A percentile compares a stretch with the other conserved stretches of the same genome.
phyloP scores from a whole-genome alignment of 2,329 filamentous ascomycete genomes.

The Amylocarpus encephaloides region DNA sequence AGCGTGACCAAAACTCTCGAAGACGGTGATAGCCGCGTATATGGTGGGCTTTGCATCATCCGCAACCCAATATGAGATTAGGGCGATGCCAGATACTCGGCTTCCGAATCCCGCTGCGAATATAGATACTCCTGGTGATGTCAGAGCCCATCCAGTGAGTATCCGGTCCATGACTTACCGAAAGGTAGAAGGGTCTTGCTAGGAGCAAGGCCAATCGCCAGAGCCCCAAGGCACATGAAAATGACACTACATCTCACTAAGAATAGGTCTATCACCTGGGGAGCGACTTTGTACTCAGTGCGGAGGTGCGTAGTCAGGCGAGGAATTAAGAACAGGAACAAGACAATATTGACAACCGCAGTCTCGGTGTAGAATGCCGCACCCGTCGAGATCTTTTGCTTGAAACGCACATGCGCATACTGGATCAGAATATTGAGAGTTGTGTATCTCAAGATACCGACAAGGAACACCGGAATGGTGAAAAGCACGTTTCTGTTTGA shows the following conservation, averaged over 20 bases:
- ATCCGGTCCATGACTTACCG: constrained; percentile 14
- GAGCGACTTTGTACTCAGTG: constrained; percentile 11
- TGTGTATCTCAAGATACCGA: constrained; percentile 28
- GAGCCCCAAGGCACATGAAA: constrained; percentile 22
- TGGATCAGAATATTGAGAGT: constrained; percentile 29
- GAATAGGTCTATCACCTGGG: constrained; percentile 23
- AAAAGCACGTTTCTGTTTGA: constrained; percentile 20
- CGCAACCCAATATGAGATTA: constrained; percentile 26
- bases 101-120: constrained; percentile 29
- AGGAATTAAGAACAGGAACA: constrained; percentile 28
- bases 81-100: constrained; percentile 26
- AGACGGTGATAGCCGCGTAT: constrained; percentile 26
- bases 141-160: neutral
- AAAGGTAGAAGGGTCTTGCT: constrained; percentile 17
- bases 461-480: constrained; percentile 27
- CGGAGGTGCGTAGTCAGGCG: constrained; percentile 17
- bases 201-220: constrained; percentile 22
- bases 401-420: constrained; percentile 28
- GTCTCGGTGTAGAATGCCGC: constrained; percentile 30
- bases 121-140: constrained; percentile 22
- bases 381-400: constrained; percentile 24
- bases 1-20: constrained; percentile 29
- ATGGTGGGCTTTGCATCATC: constrained; percentile 24
- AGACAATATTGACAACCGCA: constrained; percentile 26
- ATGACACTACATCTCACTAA: constrained; percentile 23